phyloP scores from a whole-genome alignment of 1,139 yeast genomes.

The Blastobotrys illinoisensis region DNA sequence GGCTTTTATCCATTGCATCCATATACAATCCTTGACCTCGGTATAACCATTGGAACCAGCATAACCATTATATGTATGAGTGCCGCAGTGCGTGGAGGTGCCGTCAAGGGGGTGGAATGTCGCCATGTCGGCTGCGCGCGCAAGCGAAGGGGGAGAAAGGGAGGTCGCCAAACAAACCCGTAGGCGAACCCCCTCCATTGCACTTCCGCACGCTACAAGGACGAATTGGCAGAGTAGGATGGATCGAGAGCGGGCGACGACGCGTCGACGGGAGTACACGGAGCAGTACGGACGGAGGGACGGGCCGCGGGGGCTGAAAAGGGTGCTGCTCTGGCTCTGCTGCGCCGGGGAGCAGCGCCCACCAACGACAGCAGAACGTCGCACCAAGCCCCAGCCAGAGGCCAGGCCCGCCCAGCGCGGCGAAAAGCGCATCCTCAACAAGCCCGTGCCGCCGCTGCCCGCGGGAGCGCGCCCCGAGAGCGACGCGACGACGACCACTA shows the following conservation, averaged over 20 bases:
- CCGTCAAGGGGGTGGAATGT: not conserved
- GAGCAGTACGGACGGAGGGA: not conserved
- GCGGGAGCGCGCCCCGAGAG: conserved; percentile 6
- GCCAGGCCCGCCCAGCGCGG: not conserved
- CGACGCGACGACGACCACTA: not conserved
- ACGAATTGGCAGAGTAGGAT: not conserved
- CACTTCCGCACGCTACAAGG: not conserved
- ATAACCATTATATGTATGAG: too few species aligned
- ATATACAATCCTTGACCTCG: too few species aligned
- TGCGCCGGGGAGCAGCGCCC: not conserved
- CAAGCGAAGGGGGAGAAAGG: not conserved
- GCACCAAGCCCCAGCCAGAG: not conserved
- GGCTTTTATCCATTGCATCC: too few species aligned
- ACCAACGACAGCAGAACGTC: not conserved
- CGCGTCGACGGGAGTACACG: not conserved
- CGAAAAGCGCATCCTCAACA: conserved; percentile 15
- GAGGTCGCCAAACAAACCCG: not conserved
- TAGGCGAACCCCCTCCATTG: not conserved
- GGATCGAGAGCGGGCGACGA: not conserved
- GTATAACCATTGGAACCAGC: too few species aligned
- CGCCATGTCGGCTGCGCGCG: not conserved
- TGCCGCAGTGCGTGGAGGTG: too few species aligned
- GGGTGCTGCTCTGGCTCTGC: not conserved
- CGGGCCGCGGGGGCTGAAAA: not conserved
- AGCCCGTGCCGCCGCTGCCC: conserved; percentile 23